Percentiles rank a stretch among this genome's conserved stretches.
Evolutionary conservation across 495 filamentous ascomycete species (phyloP).

Genomic region (Friedmanniomyces simplex): DNA sequence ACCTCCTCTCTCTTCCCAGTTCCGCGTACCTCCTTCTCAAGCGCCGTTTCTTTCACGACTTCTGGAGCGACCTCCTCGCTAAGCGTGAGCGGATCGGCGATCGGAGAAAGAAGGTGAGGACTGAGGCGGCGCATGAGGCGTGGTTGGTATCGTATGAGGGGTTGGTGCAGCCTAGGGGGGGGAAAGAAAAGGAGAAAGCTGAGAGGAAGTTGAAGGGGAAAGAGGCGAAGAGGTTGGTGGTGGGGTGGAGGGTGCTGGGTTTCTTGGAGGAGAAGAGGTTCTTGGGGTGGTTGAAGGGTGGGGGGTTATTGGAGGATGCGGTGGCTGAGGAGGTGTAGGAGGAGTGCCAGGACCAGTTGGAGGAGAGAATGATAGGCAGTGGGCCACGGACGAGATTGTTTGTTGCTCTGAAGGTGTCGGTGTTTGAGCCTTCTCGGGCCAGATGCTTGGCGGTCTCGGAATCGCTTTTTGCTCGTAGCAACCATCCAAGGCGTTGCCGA

Average conservation of each 20-base stretch:
- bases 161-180: not conserved
- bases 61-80: slow-evolving; percentile 2
- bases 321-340: not conserved
- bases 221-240: slow-evolving; percentile 5
- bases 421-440: too few species aligned
- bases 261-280: slow-evolving; percentile 5
- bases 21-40: slow-evolving; percentile 12
- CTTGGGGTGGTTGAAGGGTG: not conserved
- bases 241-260: slow-evolving; percentile 13
- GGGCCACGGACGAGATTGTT: too few species aligned
- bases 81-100: not conserved
- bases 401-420: too few species aligned
- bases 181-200: not conserved
- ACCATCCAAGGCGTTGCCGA: too few species aligned
- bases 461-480: too few species aligned
- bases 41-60: slow-evolving; percentile 5
- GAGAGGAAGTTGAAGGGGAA: not conserved
- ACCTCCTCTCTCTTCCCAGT: not conserved
- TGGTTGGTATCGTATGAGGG: slow-evolving; percentile 4
- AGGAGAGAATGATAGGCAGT: too few species aligned
- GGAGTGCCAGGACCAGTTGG: too few species aligned
- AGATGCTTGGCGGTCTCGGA: too few species aligned
- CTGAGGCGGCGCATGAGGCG: slow-evolving; percentile 6
- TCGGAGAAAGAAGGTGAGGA: not conserved
- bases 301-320: slow-evolving; percentile 3